phyloP scores from a whole-genome alignment of 139 green algal species.

The Closterium sp. region DNA sequence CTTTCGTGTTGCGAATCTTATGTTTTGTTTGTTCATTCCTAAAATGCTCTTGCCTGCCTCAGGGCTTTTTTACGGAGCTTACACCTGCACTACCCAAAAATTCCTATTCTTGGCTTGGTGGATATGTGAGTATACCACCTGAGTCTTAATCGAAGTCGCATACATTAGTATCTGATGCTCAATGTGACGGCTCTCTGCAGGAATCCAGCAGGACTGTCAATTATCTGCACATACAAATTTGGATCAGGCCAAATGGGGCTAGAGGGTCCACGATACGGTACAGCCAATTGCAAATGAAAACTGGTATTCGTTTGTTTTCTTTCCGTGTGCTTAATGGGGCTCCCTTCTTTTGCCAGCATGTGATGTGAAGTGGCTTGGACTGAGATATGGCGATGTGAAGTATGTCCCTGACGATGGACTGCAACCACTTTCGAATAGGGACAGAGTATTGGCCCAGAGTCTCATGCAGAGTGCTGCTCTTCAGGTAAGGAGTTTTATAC shows the following conservation, averaged over 20 bases:
- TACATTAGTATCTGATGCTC: not conserved
- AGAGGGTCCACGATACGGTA: conserved; percentile 60
- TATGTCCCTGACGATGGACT: conserved; percentile 55
- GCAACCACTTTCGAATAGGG: conserved; percentile 40
- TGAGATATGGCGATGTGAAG: conserved; percentile 60
- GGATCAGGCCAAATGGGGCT: conserved; percentile 68
- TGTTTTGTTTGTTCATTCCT: not conserved
- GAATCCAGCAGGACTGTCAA: conserved; percentile 73
- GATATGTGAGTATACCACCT: conserved; percentile 66
- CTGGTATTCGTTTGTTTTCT: not conserved
- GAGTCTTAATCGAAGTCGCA: no score
- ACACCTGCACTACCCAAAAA: not conserved
- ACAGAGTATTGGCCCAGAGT: conserved; percentile 21
- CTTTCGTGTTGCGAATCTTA: not conserved
- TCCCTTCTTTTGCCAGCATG: conserved; percentile 45
- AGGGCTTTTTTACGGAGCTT: conserved; percentile 19
- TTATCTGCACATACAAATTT: conserved; percentile 73
- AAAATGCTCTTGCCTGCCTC: not conserved
- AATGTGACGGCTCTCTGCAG: not conserved
- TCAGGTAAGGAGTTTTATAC: not conserved
- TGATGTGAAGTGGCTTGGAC: conserved; percentile 73
- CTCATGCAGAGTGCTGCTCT: conserved; percentile 5
- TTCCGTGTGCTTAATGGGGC: not conserved
- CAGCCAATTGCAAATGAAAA: not conserved
- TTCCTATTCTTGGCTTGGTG: conserved; percentile 70